These are phyloP conservation scores for Thyridium curvatum DNA, from an alignment of 2,329 filamentous ascomycete species.

Conservation along the genomic window DNA sequence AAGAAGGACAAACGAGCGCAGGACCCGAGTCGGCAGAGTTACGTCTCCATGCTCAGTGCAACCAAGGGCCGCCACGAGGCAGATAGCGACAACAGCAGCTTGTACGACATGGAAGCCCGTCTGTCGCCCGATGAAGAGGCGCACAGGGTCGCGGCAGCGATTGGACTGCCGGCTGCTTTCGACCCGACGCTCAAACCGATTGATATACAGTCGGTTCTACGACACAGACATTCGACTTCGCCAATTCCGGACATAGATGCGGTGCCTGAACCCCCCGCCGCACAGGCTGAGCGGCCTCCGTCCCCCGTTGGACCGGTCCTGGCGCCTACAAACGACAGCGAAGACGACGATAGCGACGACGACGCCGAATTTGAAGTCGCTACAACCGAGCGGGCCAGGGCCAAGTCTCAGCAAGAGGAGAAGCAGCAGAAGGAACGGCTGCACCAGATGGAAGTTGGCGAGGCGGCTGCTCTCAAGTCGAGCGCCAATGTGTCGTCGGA, in stretches of 20 bases:
- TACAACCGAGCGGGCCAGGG: constrained; percentile 31
- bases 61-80: constrained; percentile 50
- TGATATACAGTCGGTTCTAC: constrained; percentile 19
- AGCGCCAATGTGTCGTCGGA: constrained; percentile 21
- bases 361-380: constrained; percentile 36
- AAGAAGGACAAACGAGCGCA: constrained; percentile 81
- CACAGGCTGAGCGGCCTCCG: background rate
- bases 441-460: constrained; percentile 54
- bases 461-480: constrained; percentile 41
- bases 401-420: constrained; percentile 31
- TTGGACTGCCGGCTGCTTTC: constrained; percentile 56
- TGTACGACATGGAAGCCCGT: constrained; percentile 48
- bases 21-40: constrained; percentile 69
- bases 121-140: constrained; percentile 57
- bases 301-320: too few species aligned
- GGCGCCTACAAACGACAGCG: constrained; percentile 18
- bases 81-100: constrained; percentile 45
- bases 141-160: constrained; percentile 55
- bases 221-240: background rate
- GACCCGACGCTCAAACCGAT: constrained; percentile 58
- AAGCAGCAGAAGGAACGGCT: constrained; percentile 47
- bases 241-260: background rate
- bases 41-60: constrained; percentile 69
- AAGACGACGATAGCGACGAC: constrained; percentile 38
- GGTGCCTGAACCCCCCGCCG: constrained; percentile 3